These are phyloP conservation scores for Vanderwaltozyma tropicalis DNA, from an alignment of 805 yeast genomes.

Conservation along the genomic window DNA sequence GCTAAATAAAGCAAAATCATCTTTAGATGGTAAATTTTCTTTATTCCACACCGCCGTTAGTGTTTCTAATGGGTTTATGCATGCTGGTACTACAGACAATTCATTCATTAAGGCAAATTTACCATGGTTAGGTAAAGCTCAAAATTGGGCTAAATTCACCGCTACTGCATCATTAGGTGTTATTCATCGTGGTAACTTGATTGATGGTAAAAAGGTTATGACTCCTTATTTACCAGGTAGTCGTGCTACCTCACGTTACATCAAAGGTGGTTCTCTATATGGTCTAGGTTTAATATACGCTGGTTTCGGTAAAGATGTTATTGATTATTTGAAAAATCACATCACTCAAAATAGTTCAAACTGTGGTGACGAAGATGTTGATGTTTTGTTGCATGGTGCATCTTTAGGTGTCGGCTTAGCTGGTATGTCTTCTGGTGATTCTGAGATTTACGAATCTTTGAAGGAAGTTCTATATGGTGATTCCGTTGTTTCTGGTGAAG, in stretches of 20 bases:
- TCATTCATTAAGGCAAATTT: constrained; percentile 80
- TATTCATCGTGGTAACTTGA: constrained; percentile 86
- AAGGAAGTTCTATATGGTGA: constrained; percentile 79
- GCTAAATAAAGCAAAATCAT: constrained; percentile 68
- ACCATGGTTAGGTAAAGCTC: constrained; percentile 96
- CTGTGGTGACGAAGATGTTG: constrained; percentile 61
- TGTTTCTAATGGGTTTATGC: constrained; percentile 87
- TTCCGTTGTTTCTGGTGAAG: constrained; percentile 89
- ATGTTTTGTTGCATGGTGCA: constrained; percentile 89
- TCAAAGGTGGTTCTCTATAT: constrained; percentile 90
- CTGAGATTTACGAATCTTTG: constrained; percentile 66
- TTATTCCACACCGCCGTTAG: constrained; percentile 94
- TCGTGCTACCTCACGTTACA: constrained; percentile 50
- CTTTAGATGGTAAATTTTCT: constrained; percentile 84
- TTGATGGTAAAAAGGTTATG: constrained; percentile 79
- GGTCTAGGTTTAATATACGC: constrained; percentile 92
- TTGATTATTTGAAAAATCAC: constrained; percentile 65
- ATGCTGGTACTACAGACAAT: constrained; percentile 93
- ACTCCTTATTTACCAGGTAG: constrained; percentile 85
- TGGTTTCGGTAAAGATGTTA: constrained; percentile 86
- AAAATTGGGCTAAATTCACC: constrained; percentile 95
- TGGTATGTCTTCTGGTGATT: constrained; percentile 83
- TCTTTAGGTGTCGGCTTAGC: constrained; percentile 93
- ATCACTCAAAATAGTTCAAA: constrained; percentile 49
- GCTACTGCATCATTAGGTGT: constrained; percentile 98